A percentile compares a stretch with the other conserved stretches of the same genome.
These are phyloP conservation scores for Cenchrus americanus DNA, from an alignment of 176 grass and related monocot species.

Conservation along the genomic window DNA sequence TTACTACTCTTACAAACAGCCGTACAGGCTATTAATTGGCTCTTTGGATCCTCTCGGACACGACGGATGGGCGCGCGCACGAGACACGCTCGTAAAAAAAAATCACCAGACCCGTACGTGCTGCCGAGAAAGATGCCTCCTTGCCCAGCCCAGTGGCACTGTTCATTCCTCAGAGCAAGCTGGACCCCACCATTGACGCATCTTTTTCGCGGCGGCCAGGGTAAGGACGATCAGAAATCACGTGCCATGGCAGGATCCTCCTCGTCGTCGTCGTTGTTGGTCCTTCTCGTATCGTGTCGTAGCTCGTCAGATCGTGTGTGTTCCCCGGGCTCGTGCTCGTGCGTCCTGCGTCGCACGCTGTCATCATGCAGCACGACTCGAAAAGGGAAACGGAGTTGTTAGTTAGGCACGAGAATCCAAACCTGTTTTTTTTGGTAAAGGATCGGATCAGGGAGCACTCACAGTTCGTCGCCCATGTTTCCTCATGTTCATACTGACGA, in stretches of 20 bases:
- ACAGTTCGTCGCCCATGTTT: too few relatives aligned
- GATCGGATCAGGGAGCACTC: not conserved
- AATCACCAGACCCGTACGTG: not conserved
- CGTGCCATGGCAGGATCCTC: constrained; percentile 23
- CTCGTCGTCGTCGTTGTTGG: too few relatives aligned
- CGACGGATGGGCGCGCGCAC: not conserved
- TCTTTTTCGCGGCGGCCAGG: not conserved
- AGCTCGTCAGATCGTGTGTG: not conserved
- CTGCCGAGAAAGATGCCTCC: not conserved
- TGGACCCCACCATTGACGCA: not conserved
- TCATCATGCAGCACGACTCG: not conserved
- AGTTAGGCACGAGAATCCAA: not conserved
- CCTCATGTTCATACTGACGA: too few relatives aligned
- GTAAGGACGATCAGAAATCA: constrained; percentile 4
- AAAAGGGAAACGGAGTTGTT: not conserved
- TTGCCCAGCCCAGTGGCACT: not conserved
- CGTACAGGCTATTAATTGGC: not conserved
- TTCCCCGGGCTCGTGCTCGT: not conserved
- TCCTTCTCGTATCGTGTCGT: not conserved
- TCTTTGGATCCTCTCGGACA: not conserved
- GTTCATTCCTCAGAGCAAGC: constrained; percentile 1
- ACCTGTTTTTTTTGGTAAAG: not conserved
- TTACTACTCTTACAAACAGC: too few relatives aligned
- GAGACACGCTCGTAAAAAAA: not conserved
- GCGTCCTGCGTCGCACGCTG: not conserved